Conservation (phyloP, 2,329 filamentous ascomycete species). For the Alternaria novae-zelandiae region DNA sequence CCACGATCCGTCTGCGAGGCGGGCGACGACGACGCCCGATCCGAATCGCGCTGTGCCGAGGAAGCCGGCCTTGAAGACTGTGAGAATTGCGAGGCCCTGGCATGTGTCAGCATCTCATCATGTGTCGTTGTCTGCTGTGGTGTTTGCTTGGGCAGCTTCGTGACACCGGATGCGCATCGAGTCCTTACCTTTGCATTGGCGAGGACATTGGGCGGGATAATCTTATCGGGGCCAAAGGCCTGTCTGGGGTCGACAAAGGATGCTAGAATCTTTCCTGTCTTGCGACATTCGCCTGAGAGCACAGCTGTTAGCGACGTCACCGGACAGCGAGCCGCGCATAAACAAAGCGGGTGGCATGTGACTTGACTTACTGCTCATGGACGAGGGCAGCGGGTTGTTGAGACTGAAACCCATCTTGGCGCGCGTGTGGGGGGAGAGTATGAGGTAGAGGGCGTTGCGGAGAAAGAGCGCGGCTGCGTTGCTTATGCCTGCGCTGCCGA, state of each 20-base stretch:
- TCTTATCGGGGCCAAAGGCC: constrained; percentile 93
- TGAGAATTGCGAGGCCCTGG: constrained; percentile 81
- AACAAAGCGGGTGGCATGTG: background rate
- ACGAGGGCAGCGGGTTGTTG: constrained; percentile 62
- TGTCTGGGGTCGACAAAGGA: constrained; percentile 95
- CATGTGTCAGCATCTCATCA: constrained; percentile 8
- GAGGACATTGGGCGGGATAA: constrained; percentile 90
- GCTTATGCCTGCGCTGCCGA: constrained; percentile 4
- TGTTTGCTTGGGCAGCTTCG: constrained; percentile 5
- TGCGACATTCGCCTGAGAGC: constrained; percentile 87
- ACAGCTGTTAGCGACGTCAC: constrained; percentile 46
- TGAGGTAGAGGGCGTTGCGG: background rate
- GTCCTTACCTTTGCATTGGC: constrained; percentile 81
- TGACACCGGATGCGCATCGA: constrained; percentile 2
- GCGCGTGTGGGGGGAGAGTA: constrained; percentile 7
- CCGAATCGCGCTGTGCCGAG: constrained; percentile 82
- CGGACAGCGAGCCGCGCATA: constrained; percentile 7
- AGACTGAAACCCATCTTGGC: constrained; percentile 54
- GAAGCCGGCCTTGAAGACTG: constrained; percentile 86
- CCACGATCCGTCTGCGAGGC: constrained; percentile 78
- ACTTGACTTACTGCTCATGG: constrained; percentile 59
- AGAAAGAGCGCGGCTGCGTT: constrained; percentile 1
- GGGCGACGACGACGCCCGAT: constrained; percentile 80
- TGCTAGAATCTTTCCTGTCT: constrained; percentile 92
- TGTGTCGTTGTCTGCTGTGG: background rate